A percentile compares a stretch with the other conserved stretches of the same genome.
These are phyloP conservation scores for Bimuria novae-zelandiae DNA, from an alignment of 2,329 filamentous ascomycete genomes.

Conservation along the genomic window DNA sequence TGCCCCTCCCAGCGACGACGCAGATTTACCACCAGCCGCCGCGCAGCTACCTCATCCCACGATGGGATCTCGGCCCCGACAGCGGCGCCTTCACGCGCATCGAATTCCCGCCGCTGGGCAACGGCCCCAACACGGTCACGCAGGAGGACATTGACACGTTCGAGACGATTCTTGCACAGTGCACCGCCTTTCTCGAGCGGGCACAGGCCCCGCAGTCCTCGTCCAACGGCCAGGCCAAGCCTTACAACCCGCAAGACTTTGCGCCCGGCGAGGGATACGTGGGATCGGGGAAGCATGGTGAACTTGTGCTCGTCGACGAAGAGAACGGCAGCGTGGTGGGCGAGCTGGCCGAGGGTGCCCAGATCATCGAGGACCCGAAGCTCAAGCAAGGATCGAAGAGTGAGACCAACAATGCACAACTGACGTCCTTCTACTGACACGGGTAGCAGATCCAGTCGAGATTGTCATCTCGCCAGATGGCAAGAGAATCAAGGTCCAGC, in stretches of 20 bases:
- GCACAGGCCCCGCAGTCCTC: slow-evolving; percentile 64
- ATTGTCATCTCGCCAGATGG: slow-evolving; percentile 74
- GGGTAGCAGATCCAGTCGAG: slow-evolving; percentile 71
- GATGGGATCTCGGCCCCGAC: slow-evolving; percentile 89
- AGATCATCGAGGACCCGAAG: slow-evolving; percentile 75
- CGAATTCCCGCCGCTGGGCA: slow-evolving; percentile 79
- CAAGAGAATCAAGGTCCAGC: slow-evolving; percentile 69
- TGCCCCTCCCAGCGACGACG: slow-evolving; percentile 90
- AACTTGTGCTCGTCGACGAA: slow-evolving; percentile 92
- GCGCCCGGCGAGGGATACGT: slow-evolving; percentile 79
- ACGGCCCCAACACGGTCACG: slow-evolving; percentile 65
- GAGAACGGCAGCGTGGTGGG: slow-evolving; percentile 95
- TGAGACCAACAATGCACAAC: slow-evolving; percentile 49
- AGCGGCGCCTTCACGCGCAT: slow-evolving; percentile 91
- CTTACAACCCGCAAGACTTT: slow-evolving; percentile 83
- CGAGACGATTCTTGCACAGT: slow-evolving; percentile 97
- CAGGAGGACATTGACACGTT: slow-evolving; percentile 96
- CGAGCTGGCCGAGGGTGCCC: slow-evolving; percentile 81
- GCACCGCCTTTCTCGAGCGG: slow-evolving; percentile 91
- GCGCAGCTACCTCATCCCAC: slow-evolving; percentile 88
- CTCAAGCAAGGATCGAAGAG: slow-evolving; percentile 90
- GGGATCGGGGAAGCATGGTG: slow-evolving; percentile 58
- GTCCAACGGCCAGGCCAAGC: slow-evolving; percentile 39
- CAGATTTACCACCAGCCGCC: slow-evolving; percentile 97
- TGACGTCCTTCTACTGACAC: slow-evolving; percentile 23